A percentile compares a stretch with the other conserved stretches of the same genome.
phyloP scores from a whole-genome alignment of 108 stramenopile species.

The Cyclotella sp. region DNA sequence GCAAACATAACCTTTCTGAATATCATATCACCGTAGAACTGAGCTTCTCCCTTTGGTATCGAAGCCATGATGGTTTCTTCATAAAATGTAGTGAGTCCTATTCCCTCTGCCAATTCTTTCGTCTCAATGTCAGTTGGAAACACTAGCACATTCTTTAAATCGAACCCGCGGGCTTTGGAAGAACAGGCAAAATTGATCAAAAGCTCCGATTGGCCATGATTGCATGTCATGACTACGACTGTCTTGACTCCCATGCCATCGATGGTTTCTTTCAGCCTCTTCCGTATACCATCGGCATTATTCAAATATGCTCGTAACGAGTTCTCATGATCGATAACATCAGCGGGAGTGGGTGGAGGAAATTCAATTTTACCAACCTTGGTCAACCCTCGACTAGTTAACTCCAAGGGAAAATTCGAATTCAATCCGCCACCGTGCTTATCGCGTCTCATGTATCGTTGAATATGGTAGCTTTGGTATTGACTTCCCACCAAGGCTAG shows the following conservation, averaged over 20 bases:
- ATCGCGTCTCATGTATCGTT: slow-evolving; percentile 44
- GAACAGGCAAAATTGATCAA: slow-evolving; percentile 57
- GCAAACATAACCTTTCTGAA: slow-evolving; percentile 89
- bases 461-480: slow-evolving; percentile 53
- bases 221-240: slow-evolving; percentile 47
- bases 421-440: slow-evolving; percentile 17
- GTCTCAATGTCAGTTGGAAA: slow-evolving; percentile 57
- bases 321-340: slow-evolving; percentile 26
- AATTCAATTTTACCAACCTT: slow-evolving; percentile 36
- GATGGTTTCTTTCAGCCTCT: slow-evolving; percentile 22
- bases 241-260: slow-evolving; percentile 25
- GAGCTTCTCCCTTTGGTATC: slow-evolving; percentile 59
- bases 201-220: slow-evolving; percentile 50
- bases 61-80: slow-evolving; percentile 53
- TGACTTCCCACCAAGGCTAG: slow-evolving; percentile 39
- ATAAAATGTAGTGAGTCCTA: slow-evolving; percentile 52
- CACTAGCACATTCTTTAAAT: slow-evolving; percentile 49
- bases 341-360: slow-evolving; percentile 11
- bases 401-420: slow-evolving; percentile 30
- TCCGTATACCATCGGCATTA: slow-evolving; percentile 22
- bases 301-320: slow-evolving; percentile 32
- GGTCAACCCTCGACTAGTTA: slow-evolving; percentile 41
- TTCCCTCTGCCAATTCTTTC: slow-evolving; percentile 49
- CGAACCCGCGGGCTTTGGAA: slow-evolving; percentile 42
- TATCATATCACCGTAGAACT: slow-evolving; percentile 69